Evolutionary conservation across 805 yeast species (phyloP), one percentile per base, ranked within the genome.

Genomic region (Wickerhamiella sergipiensis): DNA sequence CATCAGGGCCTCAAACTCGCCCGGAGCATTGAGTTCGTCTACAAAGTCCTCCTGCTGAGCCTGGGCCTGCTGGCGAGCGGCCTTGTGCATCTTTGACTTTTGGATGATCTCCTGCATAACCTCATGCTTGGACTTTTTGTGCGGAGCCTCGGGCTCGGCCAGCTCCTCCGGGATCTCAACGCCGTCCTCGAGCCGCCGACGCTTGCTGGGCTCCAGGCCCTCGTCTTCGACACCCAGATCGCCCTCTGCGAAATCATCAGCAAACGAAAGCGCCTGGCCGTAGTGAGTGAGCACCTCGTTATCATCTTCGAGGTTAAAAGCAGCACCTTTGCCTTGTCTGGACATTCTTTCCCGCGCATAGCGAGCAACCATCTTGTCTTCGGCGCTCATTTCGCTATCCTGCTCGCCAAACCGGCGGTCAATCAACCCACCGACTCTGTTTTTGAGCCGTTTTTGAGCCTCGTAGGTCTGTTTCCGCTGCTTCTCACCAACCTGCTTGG

Each of bases 341-440:
- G 43, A 40, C 64, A 87, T 94, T 63, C 85, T 76, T 70, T 90
- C 97, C 51, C 82, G 79, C 3, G 96, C 85, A 71, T 87, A 92
- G 70, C 98, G 80, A 63, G 84, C 95, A 68, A 92, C 76, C 95
- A 88, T 88, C 66, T 84, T 86, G 58, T 92, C 96, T 66, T 92
- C 97, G 12, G 80, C 80, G n/a, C 83, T 77, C 71, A 92, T 61
- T 46, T 71, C 66, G 7, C 71, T 65, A 65, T 86, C 82, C 56
- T 77, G 76, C 63, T 92, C 98, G 64, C 98, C 99, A 66, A 92
- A 90, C 68, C 96, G 79, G 57, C 88, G 76, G 71, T 92, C 98
- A 2, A 79, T 65, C 13, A 92, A 61, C 1, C 85, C 86, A 49
- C 97, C 96, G 39, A 74, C 79, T 64, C 77, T 84, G 57, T 85